phyloP scores from a whole-genome alignment of 169 alveolate species.

The Sarcocystis neurona region DNA sequence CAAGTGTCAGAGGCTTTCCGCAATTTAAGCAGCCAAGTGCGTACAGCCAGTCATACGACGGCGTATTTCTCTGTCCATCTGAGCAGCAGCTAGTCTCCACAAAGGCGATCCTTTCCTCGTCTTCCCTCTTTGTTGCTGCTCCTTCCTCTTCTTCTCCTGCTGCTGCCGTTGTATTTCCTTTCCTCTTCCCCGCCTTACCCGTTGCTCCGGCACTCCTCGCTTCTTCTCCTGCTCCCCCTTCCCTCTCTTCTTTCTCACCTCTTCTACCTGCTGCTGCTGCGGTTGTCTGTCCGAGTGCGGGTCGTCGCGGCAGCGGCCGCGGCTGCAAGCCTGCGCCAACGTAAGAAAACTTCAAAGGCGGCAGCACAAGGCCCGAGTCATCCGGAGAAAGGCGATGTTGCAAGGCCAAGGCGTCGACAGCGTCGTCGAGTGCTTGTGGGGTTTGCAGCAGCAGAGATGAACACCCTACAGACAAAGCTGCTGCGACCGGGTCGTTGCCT shows the following conservation, averaged over 20 bases:
- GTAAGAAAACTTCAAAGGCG: neutral
- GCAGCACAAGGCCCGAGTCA: neutral
- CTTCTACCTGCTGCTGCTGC: neutral
- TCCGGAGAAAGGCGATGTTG: slow-evolving; percentile 32
- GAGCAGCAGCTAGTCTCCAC: slow-evolving; percentile 11
- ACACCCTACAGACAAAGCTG: neutral
- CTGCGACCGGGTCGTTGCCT: no score
- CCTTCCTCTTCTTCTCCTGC: neutral
- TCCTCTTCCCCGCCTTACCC: neutral
- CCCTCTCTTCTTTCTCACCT: neutral
- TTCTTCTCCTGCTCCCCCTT: neutral
- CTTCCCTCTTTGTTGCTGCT: neutral
- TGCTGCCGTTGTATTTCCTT: neutral
- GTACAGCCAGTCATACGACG: slow-evolving; percentile 50
- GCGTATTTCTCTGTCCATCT: neutral
- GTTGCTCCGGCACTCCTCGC: neutral
- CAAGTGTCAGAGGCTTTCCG: slow-evolving; percentile 18
- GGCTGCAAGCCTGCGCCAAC: slow-evolving; percentile 22
- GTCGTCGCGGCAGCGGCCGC: neutral
- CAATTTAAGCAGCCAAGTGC: slow-evolving; percentile 64
- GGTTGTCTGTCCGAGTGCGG: neutral
- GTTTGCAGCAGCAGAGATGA: slow-evolving; percentile 25
- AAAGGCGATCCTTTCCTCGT: neutral
- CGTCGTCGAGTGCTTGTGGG: slow-evolving; percentile 47
- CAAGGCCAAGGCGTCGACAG: slow-evolving; percentile 50